phyloP scores from a whole-genome alignment of 2,329 filamentous ascomycete species.

The Cladophialophora immunda region DNA sequence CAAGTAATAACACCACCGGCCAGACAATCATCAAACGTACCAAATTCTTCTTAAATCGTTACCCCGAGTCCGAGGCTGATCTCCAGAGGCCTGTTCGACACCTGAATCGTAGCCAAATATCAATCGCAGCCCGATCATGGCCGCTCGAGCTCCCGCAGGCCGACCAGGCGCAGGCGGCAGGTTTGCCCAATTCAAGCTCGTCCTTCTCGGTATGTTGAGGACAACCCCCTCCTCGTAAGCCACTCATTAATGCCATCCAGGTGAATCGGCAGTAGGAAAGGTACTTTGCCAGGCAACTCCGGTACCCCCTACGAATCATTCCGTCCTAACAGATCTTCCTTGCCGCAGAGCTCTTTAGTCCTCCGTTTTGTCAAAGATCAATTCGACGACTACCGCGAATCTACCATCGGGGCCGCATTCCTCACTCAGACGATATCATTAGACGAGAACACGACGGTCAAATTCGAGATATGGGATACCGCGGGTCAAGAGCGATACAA shows the following conservation, averaged over 20 bases:
- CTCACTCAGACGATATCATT: conserved; percentile 98
- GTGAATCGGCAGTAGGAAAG: conserved; percentile 99
- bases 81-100: not conserved
- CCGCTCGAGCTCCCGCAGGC: conserved; percentile 78
- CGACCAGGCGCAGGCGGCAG: conserved; percentile 69
- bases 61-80: not conserved
- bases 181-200: conserved; percentile 99
- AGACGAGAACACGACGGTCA: conserved; percentile 97
- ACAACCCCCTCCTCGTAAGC: not conserved
- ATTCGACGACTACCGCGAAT: conserved; percentile 98
- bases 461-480: conserved; percentile 99
- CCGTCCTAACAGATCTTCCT: conserved; percentile 31
- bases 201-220: conserved; percentile 80
- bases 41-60: not conserved
- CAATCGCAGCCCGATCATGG: conserved; percentile 67
- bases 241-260: conserved; percentile 63
- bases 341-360: conserved; percentile 86
- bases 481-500: conserved; percentile 99
- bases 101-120: not conserved
- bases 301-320: conserved; percentile 5
- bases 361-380: conserved; percentile 99
- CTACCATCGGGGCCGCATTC: conserved; percentile 97
- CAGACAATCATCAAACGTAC: conserved; percentile 5
- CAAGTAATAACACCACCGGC: not conserved
- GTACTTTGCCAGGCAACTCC: conserved; percentile 54